Percentiles rank a stretch among this genome's conserved stretches.
These are phyloP conservation scores for Piromyces finnis DNA, from an alignment of 192 early-diverging fungal species.

Conservation along the genomic window DNA sequence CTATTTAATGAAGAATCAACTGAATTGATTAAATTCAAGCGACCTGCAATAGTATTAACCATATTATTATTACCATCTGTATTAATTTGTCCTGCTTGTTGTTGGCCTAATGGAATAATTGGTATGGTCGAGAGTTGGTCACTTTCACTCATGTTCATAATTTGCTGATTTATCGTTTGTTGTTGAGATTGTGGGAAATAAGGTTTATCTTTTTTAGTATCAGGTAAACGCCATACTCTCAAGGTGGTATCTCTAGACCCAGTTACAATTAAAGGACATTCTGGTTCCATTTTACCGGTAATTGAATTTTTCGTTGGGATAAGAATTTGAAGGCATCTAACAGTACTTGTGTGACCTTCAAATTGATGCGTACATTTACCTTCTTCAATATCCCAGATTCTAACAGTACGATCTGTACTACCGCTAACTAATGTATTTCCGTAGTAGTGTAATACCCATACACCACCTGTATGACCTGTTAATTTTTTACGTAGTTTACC, in stretches of 20 bases:
- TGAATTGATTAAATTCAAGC: background rate
- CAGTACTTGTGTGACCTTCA: constrained; percentile 83
- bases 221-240: constrained; percentile 81
- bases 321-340: constrained; percentile 81
- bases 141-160: background rate
- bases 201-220: constrained; percentile 36
- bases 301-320: constrained; percentile 15
- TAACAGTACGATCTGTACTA: constrained; percentile 83
- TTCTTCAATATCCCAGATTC: constrained; percentile 89
- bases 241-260: constrained; percentile 89
- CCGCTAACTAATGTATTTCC: constrained; percentile 80
- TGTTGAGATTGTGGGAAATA: constrained; percentile 10
- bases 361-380: constrained; percentile 86
- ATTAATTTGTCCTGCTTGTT: background rate
- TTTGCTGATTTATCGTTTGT: constrained; percentile 2
- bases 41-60: background rate
- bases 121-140: background rate
- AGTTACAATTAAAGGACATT: constrained; percentile 70
- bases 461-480: constrained; percentile 81
- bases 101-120: background rate
- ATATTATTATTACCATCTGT: background rate
- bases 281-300: constrained; percentile 14
- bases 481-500: constrained; percentile 56
- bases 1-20: background rate
- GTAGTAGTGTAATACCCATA: constrained; percentile 91